Conservation (phyloP, 1,284 basidiomycete genomes). For the Pseudozyma hubeiensis region DNA sequence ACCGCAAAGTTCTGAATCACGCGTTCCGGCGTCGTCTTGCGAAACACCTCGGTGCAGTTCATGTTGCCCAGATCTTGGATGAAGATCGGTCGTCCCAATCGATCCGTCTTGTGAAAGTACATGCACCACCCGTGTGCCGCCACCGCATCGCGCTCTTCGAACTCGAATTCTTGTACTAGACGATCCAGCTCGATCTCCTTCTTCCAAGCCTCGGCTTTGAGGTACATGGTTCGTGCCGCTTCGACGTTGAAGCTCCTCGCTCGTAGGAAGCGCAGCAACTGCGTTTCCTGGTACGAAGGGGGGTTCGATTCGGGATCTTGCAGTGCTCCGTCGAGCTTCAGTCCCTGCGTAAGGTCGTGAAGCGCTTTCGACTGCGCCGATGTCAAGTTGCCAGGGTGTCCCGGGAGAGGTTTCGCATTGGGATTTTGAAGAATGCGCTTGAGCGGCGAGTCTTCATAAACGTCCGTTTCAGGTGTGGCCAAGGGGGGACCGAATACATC, state of each 20-base stretch:
- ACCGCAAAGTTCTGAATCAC: conserved; percentile 65
- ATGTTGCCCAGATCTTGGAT: conserved; percentile 64
- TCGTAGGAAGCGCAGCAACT: conserved; percentile 62
- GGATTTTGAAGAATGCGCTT: conserved; percentile 19
- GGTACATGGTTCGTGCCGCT: conserved; percentile 59
- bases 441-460: conserved; percentile 32
- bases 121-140: conserved; percentile 64
- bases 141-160: conserved; percentile 58
- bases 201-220: conserved; percentile 60
- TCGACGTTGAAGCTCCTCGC: conserved; percentile 59
- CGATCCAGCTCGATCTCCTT: conserved; percentile 53
- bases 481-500: conserved; percentile 15
- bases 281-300: conserved; percentile 44
- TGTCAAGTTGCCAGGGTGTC: conserved; percentile 62
- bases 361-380: conserved; percentile 50
- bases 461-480: conserved; percentile 4
- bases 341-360: conserved; percentile 28
- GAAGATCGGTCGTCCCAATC: conserved; percentile 64
- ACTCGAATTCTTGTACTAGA: conserved; percentile 51
- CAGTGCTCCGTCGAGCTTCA: conserved; percentile 42
- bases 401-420: conserved; percentile 40
- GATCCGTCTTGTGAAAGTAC: conserved; percentile 67
- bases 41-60: conserved; percentile 53
- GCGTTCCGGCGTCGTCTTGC: conserved; percentile 56
- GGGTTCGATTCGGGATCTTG: conserved; percentile 25